A percentile compares a stretch with the other conserved stretches of the same genome.
phyloP scores from a whole-genome alignment of 1,284 basidiomycete genomes.

The Rhodotorula mucilaginosa region DNA sequence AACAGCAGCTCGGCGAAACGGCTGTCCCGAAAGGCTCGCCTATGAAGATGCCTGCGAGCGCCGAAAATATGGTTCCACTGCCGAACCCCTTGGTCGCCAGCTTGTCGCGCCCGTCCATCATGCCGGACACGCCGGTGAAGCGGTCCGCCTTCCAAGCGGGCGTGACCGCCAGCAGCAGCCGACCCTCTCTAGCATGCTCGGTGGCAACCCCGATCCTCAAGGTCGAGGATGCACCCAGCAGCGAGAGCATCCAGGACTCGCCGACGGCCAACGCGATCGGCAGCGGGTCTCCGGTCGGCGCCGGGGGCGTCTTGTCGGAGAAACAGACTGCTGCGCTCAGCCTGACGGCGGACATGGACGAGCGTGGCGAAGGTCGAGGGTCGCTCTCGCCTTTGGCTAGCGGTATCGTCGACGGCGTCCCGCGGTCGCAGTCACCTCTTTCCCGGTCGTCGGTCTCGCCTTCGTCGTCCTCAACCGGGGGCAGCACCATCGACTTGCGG shows the following conservation, averaged over 20 bases:
- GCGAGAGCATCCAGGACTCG: conserved; percentile 6
- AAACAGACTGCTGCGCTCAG: conserved; percentile 18
- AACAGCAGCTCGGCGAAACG: conserved; percentile 21
- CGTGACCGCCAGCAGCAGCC: not conserved
- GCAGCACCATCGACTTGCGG: not conserved
- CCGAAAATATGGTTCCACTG: not conserved
- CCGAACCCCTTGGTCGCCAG: conserved; percentile 20
- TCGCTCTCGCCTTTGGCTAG: conserved; percentile 16
- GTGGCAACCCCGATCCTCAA: conserved; percentile 10
- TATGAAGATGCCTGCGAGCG: not conserved
- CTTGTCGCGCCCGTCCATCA: conserved; percentile 35
- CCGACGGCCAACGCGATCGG: conserved; percentile 13
- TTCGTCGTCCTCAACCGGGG: conserved; percentile 3
- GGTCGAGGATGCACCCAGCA: not conserved
- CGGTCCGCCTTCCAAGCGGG: conserved; percentile 20
- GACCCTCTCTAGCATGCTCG: not conserved
- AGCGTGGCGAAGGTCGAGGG: not conserved
- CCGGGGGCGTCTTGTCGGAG: conserved; percentile 5
- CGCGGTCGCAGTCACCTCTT: conserved; percentile 19
- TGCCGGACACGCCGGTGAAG: conserved; percentile 52
- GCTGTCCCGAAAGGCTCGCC: conserved; percentile 8
- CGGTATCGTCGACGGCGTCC: conserved; percentile 6
- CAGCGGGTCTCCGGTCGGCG: conserved; percentile 25
- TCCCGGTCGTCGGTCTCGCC: conserved; percentile 6
- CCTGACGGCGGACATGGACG: conserved; percentile 1